Base-by-base conservation (phyloP, 2,329 filamentous ascomycete species). In the Meredithiella fracta region DNA sequence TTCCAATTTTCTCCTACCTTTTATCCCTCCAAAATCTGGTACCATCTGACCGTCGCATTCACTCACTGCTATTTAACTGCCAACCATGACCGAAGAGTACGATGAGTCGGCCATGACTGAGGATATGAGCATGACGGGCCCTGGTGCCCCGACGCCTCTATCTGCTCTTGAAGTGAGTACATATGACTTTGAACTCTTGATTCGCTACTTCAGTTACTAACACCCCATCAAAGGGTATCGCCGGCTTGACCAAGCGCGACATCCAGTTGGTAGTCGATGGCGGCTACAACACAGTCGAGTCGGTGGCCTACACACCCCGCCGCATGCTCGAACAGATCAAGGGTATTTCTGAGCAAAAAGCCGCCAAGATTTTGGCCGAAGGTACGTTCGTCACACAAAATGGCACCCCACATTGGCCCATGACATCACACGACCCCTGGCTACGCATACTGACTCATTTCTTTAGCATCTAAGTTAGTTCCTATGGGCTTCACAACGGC, bases 401-500 rank as follows among this genome's bases (percentile, higher is more conserved):
- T 8, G 4, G 17, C 34, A 40, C 31, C 29, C n/a, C 8, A 7
- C 26, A 51, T 31, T n/a, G 20, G 15, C 11, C 11, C 40, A n/a
- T 7, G 40, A 5, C 29, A 34, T 34, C 11, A 34, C 29, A 34
- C 29, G 11, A 34, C 5, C 29, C 29, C 29, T 11, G n/a, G 29
- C 29, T 11, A 34, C 23, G 14, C 9, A 15, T 22, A 40, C 8
- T 23, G 52, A 51, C 57, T 61, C 44, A 54, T 26, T 8, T 92
- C 90, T 89, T 31, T 62, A 94, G 91, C 91, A 26, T 90, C 89
- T 1, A 98, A 96, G 69, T 78, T 97, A 53, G 92, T 98, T 0
- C 92, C 92, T 0, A 95, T 98, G 90, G 92, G 92, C 44, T 98
- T 98, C 67, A 98, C 94, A 1, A 98, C 92, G 0, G 92, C 92